Evolutionary conservation across 2,329 filamentous ascomycete genomes (phyloP).

Genomic region (Paracoccidioides lutzii): DNA sequence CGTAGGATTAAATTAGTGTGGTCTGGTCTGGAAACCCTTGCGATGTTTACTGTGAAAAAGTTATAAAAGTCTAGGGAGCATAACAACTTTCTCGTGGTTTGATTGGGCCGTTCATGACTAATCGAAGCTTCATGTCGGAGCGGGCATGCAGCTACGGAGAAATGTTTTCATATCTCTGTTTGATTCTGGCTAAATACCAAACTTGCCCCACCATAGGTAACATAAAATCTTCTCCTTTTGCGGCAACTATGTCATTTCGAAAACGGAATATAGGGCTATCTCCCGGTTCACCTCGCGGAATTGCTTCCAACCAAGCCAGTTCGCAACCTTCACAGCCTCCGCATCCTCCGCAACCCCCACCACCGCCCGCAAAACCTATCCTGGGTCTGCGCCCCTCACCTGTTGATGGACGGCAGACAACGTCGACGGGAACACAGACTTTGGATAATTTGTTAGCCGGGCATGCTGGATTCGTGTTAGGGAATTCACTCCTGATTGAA

Average conservation of each 20-base stretch:
- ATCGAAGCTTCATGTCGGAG: not conserved
- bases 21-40: not conserved
- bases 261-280: constrained; percentile 51
- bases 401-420: constrained; percentile 73
- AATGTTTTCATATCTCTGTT: too few relatives aligned
- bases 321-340: constrained; percentile 8
- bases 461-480: constrained; percentile 71
- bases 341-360: constrained; percentile 4
- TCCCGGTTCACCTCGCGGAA: constrained; percentile 24
- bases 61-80: not conserved
- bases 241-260: constrained; percentile 48
- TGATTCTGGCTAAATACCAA: too few relatives aligned
- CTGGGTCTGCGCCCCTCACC: constrained; percentile 68
- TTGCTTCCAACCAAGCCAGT: constrained; percentile 17
- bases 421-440: constrained; percentile 79
- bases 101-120: not conserved
- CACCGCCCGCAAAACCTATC: constrained; percentile 18
- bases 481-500: constrained; percentile 66
- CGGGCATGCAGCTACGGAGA: too few relatives aligned
- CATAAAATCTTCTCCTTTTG: not conserved
- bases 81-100: not conserved
- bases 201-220: too few relatives aligned
- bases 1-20: not conserved
- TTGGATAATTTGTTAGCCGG: constrained; percentile 76
- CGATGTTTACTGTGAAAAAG: not conserved